Conservation (phyloP, 2,329 filamentous ascomycete species). For the Kalmusia sp. region DNA sequence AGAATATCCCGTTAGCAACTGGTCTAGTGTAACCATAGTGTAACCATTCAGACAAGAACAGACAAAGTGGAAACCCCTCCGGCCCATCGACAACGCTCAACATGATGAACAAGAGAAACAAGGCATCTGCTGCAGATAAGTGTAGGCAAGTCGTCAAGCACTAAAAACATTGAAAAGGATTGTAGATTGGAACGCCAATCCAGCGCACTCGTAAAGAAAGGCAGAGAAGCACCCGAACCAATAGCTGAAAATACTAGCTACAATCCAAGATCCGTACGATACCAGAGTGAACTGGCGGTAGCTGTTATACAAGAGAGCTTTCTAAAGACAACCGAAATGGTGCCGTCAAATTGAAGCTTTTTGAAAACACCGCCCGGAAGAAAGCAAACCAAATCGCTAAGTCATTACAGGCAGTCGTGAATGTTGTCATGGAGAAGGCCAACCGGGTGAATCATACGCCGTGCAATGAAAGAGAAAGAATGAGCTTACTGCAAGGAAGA, state of each 20-base stretch:
- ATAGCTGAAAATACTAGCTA: conserved; percentile 42
- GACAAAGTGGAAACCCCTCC: conserved; percentile 12
- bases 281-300: conserved; percentile 41
- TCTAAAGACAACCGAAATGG: conserved; percentile 42
- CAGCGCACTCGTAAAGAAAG: conserved; percentile 45
- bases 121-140: conserved; percentile 28
- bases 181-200: conserved; percentile 48
- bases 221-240: conserved; percentile 41
- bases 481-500: conserved; percentile 43
- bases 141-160: conserved; percentile 39
- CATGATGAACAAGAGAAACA: conserved; percentile 29
- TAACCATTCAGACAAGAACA: conserved; percentile 10
- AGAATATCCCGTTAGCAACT: not conserved
- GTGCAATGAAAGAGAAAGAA: conserved; percentile 45
- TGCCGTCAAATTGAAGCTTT: conserved; percentile 49
- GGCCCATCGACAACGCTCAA: conserved; percentile 22
- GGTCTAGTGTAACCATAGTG: conserved; percentile 30
- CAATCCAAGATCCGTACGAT: conserved; percentile 38
- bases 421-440: conserved; percentile 44
- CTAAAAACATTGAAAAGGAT: conserved; percentile 29
- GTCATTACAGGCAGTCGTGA: conserved; percentile 48
- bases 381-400: conserved; percentile 47
- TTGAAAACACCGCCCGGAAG: conserved; percentile 41
- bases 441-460: conserved; percentile 45
- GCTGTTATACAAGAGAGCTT: conserved; percentile 48